Conservation (phyloP, 1,284 basidiomycete species). For the Cryptococcus wingfieldii region DNA sequence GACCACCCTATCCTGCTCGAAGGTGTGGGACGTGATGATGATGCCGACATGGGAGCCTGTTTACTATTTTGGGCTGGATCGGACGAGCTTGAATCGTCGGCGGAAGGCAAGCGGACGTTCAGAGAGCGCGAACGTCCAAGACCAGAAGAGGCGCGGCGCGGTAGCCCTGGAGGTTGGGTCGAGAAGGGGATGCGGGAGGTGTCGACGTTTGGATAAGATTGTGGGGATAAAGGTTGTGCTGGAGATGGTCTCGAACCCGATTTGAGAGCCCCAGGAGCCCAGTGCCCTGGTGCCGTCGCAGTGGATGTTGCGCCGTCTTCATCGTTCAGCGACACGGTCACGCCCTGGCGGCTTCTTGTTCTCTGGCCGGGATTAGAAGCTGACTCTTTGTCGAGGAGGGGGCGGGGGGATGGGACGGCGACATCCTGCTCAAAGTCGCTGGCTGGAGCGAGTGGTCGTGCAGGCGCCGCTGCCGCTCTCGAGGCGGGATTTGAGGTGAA, state of each 20-base stretch:
- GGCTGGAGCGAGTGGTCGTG: background rate
- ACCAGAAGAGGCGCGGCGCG: conserved; percentile 16
- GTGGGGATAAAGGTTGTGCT: background rate
- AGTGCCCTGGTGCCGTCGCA: background rate
- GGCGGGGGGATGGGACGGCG: conserved; percentile 10
- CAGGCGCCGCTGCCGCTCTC: background rate
- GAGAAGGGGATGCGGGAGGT: background rate
- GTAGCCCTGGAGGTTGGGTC: background rate
- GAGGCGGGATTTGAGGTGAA: background rate
- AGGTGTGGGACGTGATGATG: conserved; percentile 17
- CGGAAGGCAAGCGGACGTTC: conserved; percentile 17
- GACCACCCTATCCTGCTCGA: conserved; percentile 25
- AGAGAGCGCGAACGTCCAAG: conserved; percentile 19
- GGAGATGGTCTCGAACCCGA: conserved; percentile 1
- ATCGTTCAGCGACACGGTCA: background rate
- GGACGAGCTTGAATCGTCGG: background rate
- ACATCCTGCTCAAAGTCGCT: conserved; percentile 4
- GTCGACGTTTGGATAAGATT: background rate
- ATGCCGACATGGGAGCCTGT: conserved; percentile 11
- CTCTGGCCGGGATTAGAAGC: background rate
- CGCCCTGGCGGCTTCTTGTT: background rate
- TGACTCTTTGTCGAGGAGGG: conserved; percentile 2
- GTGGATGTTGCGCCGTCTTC: conserved; percentile 1
- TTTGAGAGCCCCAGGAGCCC: background rate
- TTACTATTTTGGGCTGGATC: background rate